Percentiles rank a stretch among this genome's conserved stretches.
Conservation (phyloP, 108 stramenopile species). For the Craspedostauros australis region DNA sequence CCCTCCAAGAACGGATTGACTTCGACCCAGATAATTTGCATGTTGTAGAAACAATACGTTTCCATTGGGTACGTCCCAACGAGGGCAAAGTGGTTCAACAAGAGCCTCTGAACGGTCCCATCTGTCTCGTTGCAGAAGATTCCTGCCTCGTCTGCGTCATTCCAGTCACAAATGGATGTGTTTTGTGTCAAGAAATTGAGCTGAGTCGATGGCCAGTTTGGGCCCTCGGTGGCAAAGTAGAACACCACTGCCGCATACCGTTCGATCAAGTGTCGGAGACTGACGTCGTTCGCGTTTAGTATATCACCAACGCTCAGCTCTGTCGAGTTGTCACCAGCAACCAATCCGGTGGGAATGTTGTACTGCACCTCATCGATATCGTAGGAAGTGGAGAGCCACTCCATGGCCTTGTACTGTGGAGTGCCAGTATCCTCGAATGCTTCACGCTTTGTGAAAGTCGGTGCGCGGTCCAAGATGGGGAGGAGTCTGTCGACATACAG, state of each 20-base stretch:
- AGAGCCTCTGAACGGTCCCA: slow-evolving; percentile 8
- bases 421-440: no score
- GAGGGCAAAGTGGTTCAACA: slow-evolving; percentile 7
- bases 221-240: slow-evolving; percentile 11
- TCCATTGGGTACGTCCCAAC: slow-evolving; percentile 10
- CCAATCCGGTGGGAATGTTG: no score
- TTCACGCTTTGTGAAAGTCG: no score
- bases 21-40: background rate
- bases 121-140: slow-evolving; percentile 21
- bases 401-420: no score
- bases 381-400: no score
- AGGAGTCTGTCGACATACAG: no score
- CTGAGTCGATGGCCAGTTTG: no score
- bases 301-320: no score
- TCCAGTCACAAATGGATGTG: slow-evolving; percentile 13
- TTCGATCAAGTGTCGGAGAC: slow-evolving; percentile 12
- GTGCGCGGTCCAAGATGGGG: no score
- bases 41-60: slow-evolving; percentile 1
- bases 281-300: no score
- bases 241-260: slow-evolving; percentile 14
- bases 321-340: no score
- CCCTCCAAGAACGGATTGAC: background rate
- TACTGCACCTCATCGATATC: no score
- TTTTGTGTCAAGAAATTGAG: background rate
- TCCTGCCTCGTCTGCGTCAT: slow-evolving; percentile 35